These are phyloP conservation scores for Lolium perenne DNA, from an alignment of 176 grass and related monocot species.

Conservation along the genomic window DNA sequence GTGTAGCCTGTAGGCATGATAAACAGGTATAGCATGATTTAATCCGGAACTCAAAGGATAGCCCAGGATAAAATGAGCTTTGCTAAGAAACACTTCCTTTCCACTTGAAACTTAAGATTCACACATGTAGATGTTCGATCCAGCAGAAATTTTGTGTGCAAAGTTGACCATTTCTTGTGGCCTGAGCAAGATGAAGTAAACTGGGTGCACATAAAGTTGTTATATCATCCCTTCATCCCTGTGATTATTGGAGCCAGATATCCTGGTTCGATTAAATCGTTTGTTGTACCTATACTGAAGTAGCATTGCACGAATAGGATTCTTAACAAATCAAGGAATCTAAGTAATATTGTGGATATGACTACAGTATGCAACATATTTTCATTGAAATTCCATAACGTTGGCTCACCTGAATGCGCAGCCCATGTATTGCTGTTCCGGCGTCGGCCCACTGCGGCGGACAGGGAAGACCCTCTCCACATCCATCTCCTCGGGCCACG, in stretches of 20 bases:
- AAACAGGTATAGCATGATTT: background rate
- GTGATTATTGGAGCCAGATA: background rate
- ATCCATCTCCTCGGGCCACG: constrained; percentile 83
- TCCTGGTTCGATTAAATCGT: background rate
- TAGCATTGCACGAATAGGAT: background rate
- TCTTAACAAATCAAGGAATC: background rate
- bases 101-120: background rate
- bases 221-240: background rate
- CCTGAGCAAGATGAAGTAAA: background rate
- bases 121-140: background rate
- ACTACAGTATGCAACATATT: background rate
- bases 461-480: constrained; percentile 66
- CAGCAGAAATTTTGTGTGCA: background rate
- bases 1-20: background rate
- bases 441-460: constrained; percentile 23
- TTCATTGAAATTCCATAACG: background rate
- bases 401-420: constrained; percentile 63
- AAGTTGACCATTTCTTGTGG: background rate
- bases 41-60: background rate
- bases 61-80: background rate
- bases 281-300: background rate
- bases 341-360: background rate
- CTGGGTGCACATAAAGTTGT: background rate
- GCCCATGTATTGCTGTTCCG: constrained; percentile 58
- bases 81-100: background rate